These are phyloP conservation scores for Rubia balearica DNA, from an alignment of 305 asterid genomes.

Conservation along the genomic window DNA sequence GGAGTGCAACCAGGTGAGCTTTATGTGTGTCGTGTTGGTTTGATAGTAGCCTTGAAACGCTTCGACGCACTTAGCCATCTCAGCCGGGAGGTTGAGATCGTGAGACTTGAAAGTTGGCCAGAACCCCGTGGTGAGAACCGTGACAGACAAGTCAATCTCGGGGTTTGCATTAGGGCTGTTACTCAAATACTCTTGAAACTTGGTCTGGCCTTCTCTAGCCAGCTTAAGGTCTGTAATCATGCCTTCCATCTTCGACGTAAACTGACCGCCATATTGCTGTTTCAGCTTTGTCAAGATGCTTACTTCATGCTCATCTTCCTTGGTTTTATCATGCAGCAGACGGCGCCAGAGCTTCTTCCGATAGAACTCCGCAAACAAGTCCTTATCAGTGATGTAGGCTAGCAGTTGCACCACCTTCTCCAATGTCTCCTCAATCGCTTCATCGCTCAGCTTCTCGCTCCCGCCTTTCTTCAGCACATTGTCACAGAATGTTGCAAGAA, in stretches of 20 bases:
- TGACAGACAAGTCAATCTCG: constrained; percentile 76
- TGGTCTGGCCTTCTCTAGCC: constrained; percentile 83
- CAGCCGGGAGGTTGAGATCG: constrained; percentile 88
- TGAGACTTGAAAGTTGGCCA: constrained; percentile 96
- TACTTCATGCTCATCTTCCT: constrained; percentile 88
- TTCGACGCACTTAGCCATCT: constrained; percentile 95
- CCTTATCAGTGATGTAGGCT: constrained; percentile 88
- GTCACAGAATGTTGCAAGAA: constrained; percentile 87
- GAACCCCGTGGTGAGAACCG: constrained; percentile 92
- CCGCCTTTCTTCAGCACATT: constrained; percentile 82
- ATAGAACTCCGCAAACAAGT: constrained; percentile 90
- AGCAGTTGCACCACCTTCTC: constrained; percentile 92
- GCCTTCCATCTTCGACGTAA: constrained; percentile 73
- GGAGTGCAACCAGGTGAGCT: constrained; percentile 84
- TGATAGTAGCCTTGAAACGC: constrained; percentile 86
- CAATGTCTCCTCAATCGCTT: constrained; percentile 82
- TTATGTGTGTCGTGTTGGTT: constrained; percentile 89
- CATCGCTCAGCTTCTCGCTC: constrained; percentile 77
- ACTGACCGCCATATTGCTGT: constrained; percentile 96
- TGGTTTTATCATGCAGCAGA: constrained; percentile 67
- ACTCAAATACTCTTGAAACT: constrained; percentile 69
- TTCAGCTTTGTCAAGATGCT: constrained; percentile 84
- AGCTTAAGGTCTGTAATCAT: constrained; percentile 44
- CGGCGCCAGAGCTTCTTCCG: constrained; percentile 93
- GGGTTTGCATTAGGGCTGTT: constrained; percentile 38